Base-by-base conservation (phyloP, 129 eudicot genomes). In the Apium graveolens region DNA sequence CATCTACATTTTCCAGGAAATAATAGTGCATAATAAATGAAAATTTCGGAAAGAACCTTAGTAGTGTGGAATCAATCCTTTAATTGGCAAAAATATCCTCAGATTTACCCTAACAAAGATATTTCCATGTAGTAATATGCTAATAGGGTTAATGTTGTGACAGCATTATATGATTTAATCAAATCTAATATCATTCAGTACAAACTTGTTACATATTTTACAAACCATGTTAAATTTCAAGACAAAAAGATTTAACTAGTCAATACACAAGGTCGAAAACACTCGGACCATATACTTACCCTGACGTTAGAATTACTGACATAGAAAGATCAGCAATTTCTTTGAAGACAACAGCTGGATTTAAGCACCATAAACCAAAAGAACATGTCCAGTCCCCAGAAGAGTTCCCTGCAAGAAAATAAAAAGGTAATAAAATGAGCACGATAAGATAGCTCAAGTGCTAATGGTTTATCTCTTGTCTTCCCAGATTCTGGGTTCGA, bases 261-360 rank as follows among this genome's bases (percentile, higher is more conserved):
- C 14, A 20, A 44, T 8, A 14, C 35, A n/a, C 46, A 8, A 24
- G 65, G 60, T 31, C 3, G 18, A 31, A 46, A 35, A 41, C 37
- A 79, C 77, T 42, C 24, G 60, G 37, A 72, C 70, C 39, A 73
- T 70, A 70, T 75, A 84, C 90, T 70, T 85, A 91, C 98, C 98
- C 98, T 13, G 98, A 95, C 80, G 97, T 91, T 72, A 95, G 72
- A 81, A 95, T 90, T 80, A 95, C 98, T 43, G 98, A 95, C 51
- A 91, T 87, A 78, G 96, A 81, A 83, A 51, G 35, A 69, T 87
- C 92, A 70, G 96, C 92, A 82, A 95, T 90, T 80, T 83, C 87
- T 85, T 87, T 90, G 82, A 95, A 95, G 73, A 95, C 96, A 57
- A 91, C 96, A 80, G 98, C 87, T 82, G 98, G 98, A 86, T 95